Evolutionary conservation across 2,329 filamentous ascomycete genomes (phyloP).

Genomic region (Cercospora sesami): DNA sequence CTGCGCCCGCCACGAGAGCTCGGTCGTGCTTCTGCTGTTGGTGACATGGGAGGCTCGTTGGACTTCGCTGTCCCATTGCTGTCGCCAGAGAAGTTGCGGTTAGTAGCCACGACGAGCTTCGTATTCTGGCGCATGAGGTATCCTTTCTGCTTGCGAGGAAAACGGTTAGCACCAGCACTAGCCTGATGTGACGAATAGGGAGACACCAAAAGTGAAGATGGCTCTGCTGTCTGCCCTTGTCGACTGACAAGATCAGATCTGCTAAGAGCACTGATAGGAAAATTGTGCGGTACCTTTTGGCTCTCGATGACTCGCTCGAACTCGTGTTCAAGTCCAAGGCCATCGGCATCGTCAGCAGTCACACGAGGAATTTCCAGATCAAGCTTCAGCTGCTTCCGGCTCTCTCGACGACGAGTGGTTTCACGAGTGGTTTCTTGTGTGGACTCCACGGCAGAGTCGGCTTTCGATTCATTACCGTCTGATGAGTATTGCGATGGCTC

Average conservation of each 20-base stretch:
- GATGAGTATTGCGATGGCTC: slow-evolving; percentile 31
- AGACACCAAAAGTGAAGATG: slow-evolving; percentile 17
- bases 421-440: slow-evolving; percentile 22
- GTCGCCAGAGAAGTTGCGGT: slow-evolving; percentile 52
- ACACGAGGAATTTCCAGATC: slow-evolving; percentile 74
- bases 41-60: slow-evolving; percentile 56
- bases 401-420: slow-evolving; percentile 23
- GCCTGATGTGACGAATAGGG: slow-evolving; percentile 20
- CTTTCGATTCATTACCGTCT: slow-evolving; percentile 32
- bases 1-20: slow-evolving; percentile 53
- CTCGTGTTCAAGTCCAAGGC: slow-evolving; percentile 83
- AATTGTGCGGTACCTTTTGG: slow-evolving; percentile 76
- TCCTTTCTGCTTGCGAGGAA: slow-evolving; percentile 74
- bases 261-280: slow-evolving; percentile 7
- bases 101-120: slow-evolving; percentile 90
- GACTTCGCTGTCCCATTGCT: slow-evolving; percentile 32
- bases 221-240: slow-evolving; percentile 7
- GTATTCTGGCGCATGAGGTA: slow-evolving; percentile 99
- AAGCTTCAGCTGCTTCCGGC: slow-evolving; percentile 31
- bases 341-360: slow-evolving; percentile 68
- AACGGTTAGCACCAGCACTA: slow-evolving; percentile 45
- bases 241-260: neutral
- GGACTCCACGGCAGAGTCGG: slow-evolving; percentile 31
- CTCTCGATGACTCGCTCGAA: slow-evolving; percentile 93
- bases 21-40: slow-evolving; percentile 44